These are phyloP conservation scores for Lentinula lateritia DNA, from an alignment of 768 basidiomycete genomes.

Conservation along the genomic window DNA sequence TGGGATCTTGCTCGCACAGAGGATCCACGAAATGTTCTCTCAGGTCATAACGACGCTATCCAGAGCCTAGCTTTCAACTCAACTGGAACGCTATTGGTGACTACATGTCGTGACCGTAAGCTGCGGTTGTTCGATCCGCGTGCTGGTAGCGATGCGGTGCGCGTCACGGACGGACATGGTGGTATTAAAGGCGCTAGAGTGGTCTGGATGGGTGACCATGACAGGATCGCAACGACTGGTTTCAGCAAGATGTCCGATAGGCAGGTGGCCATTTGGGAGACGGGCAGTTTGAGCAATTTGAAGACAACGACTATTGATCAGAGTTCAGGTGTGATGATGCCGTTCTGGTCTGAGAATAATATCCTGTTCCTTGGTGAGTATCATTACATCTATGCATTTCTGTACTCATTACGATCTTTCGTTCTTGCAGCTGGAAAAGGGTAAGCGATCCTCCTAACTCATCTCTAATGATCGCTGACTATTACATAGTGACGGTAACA, in stretches of 20 bases:
- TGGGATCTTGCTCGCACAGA: constrained; percentile 86
- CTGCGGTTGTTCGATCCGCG: constrained; percentile 90
- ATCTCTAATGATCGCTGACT: constrained; percentile 4
- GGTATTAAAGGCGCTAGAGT: constrained; percentile 92
- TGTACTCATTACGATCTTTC: constrained; percentile 4
- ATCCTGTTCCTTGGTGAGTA: constrained; percentile 74
- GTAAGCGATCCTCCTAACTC: constrained; percentile 29
- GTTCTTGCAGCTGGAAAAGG: constrained; percentile 75
- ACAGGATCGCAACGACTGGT: constrained; percentile 89
- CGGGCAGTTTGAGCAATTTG: constrained; percentile 64
- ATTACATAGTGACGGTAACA: constrained; percentile 81
- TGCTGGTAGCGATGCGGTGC: constrained; percentile 73
- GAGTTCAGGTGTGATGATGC: constrained; percentile 91
- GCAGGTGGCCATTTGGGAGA: constrained; percentile 88
- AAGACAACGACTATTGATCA: constrained; percentile 84
- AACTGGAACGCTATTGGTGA: constrained; percentile 76
- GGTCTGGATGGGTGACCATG: constrained; percentile 85
- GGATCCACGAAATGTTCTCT: constrained; percentile 51
- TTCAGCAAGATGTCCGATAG: constrained; percentile 97
- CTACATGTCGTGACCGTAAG: constrained; percentile 92
- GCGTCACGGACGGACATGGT: constrained; percentile 79
- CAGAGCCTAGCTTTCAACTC: constrained; percentile 81
- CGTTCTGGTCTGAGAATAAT: constrained; percentile 95
- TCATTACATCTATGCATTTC: neutral
- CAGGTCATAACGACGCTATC: constrained; percentile 82